Evolutionary conservation across 139 green algal species (phyloP), one percentile per base, ranked within the genome.

Genomic region (Tetradesmus obliquus): DNA sequence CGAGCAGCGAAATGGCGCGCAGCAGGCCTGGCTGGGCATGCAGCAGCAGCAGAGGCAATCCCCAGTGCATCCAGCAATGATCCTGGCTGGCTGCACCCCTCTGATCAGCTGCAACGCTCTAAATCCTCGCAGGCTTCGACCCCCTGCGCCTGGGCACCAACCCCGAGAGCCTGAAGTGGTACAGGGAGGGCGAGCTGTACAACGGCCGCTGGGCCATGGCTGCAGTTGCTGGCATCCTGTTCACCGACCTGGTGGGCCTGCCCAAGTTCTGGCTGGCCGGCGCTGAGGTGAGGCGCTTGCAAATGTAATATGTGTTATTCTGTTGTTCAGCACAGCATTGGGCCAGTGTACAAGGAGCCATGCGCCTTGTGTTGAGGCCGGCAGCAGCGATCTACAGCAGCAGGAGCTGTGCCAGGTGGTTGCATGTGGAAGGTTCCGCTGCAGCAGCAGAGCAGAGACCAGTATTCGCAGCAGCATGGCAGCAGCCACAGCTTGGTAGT

Each of bases 201-300:
- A 98, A 99, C 94, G 98, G 95, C 76, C 96, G 97, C 91, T 99
- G 96, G 96, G 97, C 98, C 22, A 99, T 99, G 97, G 93, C 96
- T 55, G 98, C 95, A 71, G 96, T 98, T 19, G 95, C 94, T 20
- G 98, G 98, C 92, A 98, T 98, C 94, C 93, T 98, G 89, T 96
- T 97, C 94, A 97, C 95, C 51, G 96, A 98, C 58, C 88, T 95
- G 53, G 79, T 98, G 0, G 96, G 97, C 81, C 88, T 94, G 87
- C 95, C 95, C 91, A 95, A 96, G 94, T 99, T 96, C 92, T 99
- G 95, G 95, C 89, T 96, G 88, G 96, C 97, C 51, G 97, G 96
- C 55, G 95, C 96, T 71, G 95, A 93, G 93, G 94, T 95, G 86
- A 87, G 91, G 87, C 93, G 55, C 53, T 95, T 62, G 82, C 82